Conservation (phyloP, 768 basidiomycete species). For the Thelephora aurantiotincta region DNA sequence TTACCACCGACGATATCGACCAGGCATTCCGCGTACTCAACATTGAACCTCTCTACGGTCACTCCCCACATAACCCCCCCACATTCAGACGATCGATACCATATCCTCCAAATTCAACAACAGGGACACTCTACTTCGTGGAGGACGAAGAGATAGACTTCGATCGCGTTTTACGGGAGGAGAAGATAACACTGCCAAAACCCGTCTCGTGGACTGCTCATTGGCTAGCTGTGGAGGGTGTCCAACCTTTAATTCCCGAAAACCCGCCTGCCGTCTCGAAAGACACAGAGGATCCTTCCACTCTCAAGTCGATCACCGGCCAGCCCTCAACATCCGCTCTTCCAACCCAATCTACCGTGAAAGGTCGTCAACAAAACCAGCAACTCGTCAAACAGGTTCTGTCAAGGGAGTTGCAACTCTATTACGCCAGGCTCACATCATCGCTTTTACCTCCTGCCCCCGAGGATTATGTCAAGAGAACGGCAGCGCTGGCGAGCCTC, state of each 20-base stretch:
- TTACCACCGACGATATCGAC: slow-evolving; percentile 86
- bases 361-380: slow-evolving; percentile 44
- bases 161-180: slow-evolving; percentile 76
- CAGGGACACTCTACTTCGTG: slow-evolving; percentile 78
- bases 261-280: slow-evolving; percentile 78
- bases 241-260: slow-evolving; percentile 92
- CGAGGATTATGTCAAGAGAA: slow-evolving; percentile 54
- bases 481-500: slow-evolving; percentile 83
- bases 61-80: slow-evolving; percentile 49
- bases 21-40: slow-evolving; percentile 88
- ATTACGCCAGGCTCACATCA: slow-evolving; percentile 82
- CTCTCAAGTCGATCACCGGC: slow-evolving; percentile 15
- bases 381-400: slow-evolving; percentile 85
- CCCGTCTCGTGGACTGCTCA: slow-evolving; percentile 86
- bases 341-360: slow-evolving; percentile 18
- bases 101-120: slow-evolving; percentile 28
- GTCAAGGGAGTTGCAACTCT: slow-evolving; percentile 86
- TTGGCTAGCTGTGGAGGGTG: slow-evolving; percentile 96
- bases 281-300: slow-evolving; percentile 23
- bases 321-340: slow-evolving; percentile 15
- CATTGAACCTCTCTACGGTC: slow-evolving; percentile 91
- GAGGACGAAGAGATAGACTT: slow-evolving; percentile 98
- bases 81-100: slow-evolving; percentile 43
- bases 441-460: slow-evolving; percentile 60
- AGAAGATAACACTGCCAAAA: slow-evolving; percentile 70